phyloP scores from a whole-genome alignment of 768 basidiomycete species.

The Lactifluus hygrophoroides region DNA sequence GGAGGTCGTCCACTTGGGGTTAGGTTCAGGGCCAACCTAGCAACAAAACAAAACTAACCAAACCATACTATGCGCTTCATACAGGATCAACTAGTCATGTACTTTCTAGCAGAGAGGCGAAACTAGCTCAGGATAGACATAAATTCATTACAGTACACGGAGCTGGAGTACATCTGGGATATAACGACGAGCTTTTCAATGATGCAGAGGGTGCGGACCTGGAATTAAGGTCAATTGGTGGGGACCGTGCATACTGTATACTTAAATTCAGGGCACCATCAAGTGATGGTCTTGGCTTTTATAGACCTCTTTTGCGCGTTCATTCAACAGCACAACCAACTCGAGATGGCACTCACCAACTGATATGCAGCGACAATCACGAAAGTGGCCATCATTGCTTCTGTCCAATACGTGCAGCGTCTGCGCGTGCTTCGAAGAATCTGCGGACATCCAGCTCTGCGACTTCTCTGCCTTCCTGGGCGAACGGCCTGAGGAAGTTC shows the following conservation, averaged over 20 bases:
- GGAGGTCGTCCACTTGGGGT: too few species aligned
- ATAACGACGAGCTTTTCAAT: background rate
- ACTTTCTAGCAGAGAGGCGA: too few species aligned
- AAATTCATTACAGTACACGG: background rate
- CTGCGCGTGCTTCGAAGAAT: slow-evolving; percentile 9
- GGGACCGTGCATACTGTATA: background rate
- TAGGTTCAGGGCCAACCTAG: too few species aligned
- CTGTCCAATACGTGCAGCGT: background rate
- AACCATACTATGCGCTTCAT: too few species aligned
- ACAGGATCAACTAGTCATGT: too few species aligned
- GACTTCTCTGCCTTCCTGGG: slow-evolving; percentile 17
- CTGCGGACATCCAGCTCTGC: slow-evolving; percentile 13
- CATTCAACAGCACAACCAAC: background rate
- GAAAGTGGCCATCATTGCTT: background rate
- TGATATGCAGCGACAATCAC: background rate
- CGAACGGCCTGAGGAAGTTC: slow-evolving; percentile 10
- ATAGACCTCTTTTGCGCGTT: background rate
- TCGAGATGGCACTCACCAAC: background rate
- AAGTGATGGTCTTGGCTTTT: background rate
- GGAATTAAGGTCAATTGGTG: background rate
- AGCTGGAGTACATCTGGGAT: background rate
- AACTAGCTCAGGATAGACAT: background rate
- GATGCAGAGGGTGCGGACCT: background rate
- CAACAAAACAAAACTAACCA: too few species aligned
- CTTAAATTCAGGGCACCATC: background rate